phyloP scores from a whole-genome alignment of 2,329 filamentous ascomycete species.

The Tolypocladium nubicola region DNA sequence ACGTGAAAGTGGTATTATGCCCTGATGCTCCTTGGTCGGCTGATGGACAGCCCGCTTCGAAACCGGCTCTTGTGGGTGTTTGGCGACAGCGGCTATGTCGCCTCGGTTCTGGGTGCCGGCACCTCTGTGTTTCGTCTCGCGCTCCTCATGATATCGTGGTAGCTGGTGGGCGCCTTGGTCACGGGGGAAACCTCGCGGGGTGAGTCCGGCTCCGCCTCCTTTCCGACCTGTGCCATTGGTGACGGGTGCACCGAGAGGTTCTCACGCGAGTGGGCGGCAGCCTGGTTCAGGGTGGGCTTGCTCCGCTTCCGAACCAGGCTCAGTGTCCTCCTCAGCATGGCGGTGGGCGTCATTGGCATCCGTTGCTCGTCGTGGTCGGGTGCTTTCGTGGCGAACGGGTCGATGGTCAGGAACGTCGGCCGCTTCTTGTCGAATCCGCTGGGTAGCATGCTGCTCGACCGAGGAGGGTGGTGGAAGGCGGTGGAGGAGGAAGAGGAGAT shows the following conservation, averaged over 20 bases:
- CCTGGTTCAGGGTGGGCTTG: slow-evolving; percentile 32
- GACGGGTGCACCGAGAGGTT: slow-evolving; percentile 14
- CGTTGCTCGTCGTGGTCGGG: slow-evolving; percentile 19
- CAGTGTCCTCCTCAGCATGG: slow-evolving; percentile 42
- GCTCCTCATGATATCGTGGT: slow-evolving; percentile 35
- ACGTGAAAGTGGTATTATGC: slow-evolving; percentile 9
- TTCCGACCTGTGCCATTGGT: slow-evolving; percentile 23
- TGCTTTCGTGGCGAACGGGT: slow-evolving; percentile 37
- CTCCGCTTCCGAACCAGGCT: slow-evolving; percentile 46
- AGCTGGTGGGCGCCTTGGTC: slow-evolving; percentile 26
- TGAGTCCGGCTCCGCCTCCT: slow-evolving; percentile 15
- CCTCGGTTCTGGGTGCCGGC: slow-evolving; percentile 10
- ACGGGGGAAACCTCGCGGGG: slow-evolving; percentile 10
- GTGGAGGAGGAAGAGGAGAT: slow-evolving; percentile 22
- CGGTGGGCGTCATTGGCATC: slow-evolving; percentile 32
- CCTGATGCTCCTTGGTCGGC: slow-evolving; percentile 30
- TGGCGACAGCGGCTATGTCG: slow-evolving; percentile 13
- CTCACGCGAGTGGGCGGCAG: slow-evolving; percentile 23
- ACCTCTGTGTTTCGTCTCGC: slow-evolving; percentile 29
- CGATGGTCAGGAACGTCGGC: slow-evolving; percentile 41
- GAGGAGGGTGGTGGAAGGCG: slow-evolving; percentile 23
- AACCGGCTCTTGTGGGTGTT: slow-evolving; percentile 20
- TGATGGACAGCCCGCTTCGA: slow-evolving; percentile 22
- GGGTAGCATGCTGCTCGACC: slow-evolving; percentile 32
- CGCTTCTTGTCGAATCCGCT: slow-evolving; percentile 23